A percentile compares a stretch with the other conserved stretches of the same genome.
Conservation (phyloP, 768 basidiomycete species). For the Tricholoma sp. region DNA sequence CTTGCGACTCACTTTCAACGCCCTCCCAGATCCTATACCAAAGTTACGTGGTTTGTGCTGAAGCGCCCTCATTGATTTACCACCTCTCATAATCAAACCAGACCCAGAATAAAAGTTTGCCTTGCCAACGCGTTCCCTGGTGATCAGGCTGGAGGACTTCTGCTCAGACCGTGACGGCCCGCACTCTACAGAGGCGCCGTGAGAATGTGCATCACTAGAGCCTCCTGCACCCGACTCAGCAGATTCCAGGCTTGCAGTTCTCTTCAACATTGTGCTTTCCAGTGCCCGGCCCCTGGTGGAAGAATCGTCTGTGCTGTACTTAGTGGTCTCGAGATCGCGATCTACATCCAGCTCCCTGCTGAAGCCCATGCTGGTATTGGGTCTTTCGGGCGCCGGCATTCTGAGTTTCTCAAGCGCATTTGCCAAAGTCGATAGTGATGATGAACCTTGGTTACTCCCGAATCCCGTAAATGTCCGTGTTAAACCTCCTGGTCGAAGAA, state of each 20-base stretch:
- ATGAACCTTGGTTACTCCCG: constrained; percentile 20
- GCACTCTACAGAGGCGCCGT: not conserved
- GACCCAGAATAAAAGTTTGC: constrained; percentile 10
- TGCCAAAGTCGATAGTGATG: constrained; percentile 60
- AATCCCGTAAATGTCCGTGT: constrained; percentile 21
- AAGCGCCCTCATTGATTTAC: not conserved
- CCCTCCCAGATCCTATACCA: constrained; percentile 18
- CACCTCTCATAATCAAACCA: constrained; percentile 12
- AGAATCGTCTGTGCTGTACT: constrained; percentile 7
- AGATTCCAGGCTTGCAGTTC: not conserved
- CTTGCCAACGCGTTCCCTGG: not conserved
- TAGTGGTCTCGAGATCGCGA: constrained; percentile 7
- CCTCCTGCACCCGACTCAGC: not conserved
- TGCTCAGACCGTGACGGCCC: not conserved
- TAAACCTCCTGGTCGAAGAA: constrained; percentile 13
- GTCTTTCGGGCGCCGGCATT: constrained; percentile 58
- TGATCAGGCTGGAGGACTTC: not conserved
- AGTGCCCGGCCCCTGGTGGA: constrained; percentile 1
- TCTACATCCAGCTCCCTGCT: constrained; percentile 31
- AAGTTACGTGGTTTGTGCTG: constrained; percentile 14
- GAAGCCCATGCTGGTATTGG: constrained; percentile 71
- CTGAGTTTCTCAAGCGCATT: constrained; percentile 68
- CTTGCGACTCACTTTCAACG: constrained; percentile 41
- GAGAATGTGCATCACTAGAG: not conserved
- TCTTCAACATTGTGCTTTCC: not conserved